Percentiles rank a stretch among this genome's conserved stretches.
phyloP scores from a whole-genome alignment of 441 rosid genomes.

The Syzygium malaccense region DNA sequence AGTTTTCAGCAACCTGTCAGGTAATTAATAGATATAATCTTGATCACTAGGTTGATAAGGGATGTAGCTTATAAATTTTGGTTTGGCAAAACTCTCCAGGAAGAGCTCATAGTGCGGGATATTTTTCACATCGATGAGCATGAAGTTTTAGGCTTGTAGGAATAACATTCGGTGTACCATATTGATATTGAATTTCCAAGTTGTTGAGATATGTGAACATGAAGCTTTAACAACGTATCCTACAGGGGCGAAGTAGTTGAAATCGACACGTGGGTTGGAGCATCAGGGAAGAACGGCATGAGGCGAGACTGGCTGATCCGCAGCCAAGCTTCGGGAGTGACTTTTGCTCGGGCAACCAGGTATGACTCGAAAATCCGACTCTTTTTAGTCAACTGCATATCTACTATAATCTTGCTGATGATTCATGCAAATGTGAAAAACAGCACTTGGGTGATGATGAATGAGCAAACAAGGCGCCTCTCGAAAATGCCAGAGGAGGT shows the following conservation, averaged over 20 bases:
- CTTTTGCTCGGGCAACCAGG: slow-evolving; percentile 64
- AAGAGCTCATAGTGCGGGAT: neutral
- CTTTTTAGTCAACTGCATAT: neutral
- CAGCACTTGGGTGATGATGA: slow-evolving; percentile 86
- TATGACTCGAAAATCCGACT: neutral
- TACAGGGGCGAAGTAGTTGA: slow-evolving; percentile 70
- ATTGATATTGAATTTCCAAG: neutral
- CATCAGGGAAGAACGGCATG: slow-evolving; percentile 77
- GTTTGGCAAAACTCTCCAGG: neutral
- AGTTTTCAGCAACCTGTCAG: neutral
- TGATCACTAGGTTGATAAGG: neutral
- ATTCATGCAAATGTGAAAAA: neutral
- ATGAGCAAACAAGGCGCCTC: slow-evolving; percentile 56
- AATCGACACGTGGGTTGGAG: slow-evolving; percentile 75
- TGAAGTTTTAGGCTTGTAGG: neutral
- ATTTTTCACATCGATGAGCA: neutral
- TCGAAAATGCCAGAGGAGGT: slow-evolving; percentile 71
- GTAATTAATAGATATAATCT: neutral
- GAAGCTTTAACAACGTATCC: neutral
- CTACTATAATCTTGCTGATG: neutral
- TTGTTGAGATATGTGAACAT: neutral
- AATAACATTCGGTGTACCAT: neutral
- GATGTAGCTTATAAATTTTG: neutral
- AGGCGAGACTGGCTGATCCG: slow-evolving; percentile 60
- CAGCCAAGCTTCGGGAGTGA: slow-evolving; percentile 60